Conservation (phyloP, 2,329 filamentous ascomycete species). For the Talaromyces sp. region DNA sequence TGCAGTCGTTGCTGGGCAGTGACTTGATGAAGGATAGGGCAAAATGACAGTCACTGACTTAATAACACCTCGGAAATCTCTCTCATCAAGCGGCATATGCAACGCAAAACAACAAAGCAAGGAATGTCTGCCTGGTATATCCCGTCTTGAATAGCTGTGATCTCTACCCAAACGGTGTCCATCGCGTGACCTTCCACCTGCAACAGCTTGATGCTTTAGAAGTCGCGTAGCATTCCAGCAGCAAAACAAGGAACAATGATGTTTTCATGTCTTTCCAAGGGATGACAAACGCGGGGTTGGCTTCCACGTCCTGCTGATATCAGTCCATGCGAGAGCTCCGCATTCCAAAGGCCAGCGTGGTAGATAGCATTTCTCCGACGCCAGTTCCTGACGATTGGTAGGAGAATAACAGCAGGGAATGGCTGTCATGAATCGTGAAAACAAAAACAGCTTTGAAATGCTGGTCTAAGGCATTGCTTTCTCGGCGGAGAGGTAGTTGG, state of each 20-base stretch:
- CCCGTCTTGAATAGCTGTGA: not conserved
- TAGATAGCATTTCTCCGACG: not conserved
- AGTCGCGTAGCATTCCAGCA: not conserved
- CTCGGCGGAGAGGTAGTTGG: too few relatives aligned
- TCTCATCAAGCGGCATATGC: not conserved
- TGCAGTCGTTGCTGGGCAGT: not conserved
- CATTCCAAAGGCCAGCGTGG: constrained; percentile 2
- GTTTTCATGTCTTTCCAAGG: not conserved
- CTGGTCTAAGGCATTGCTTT: not conserved
- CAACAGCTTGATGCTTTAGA: not conserved
- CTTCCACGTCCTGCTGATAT: not conserved
- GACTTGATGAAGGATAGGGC: not conserved
- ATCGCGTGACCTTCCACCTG: not conserved
- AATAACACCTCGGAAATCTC: not conserved
- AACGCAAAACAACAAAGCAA: not conserved
- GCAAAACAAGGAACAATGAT: not conserved
- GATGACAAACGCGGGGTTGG: not conserved
- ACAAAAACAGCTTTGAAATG: not conserved
- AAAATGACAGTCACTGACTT: too few relatives aligned
- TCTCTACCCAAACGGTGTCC: too few relatives aligned
- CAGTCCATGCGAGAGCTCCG: constrained; percentile 1
- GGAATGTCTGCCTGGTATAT: not conserved
- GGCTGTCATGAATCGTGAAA: not conserved
- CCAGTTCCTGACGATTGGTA: not conserved
- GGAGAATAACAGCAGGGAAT: not conserved